Evolutionary conservation across 208 protist genomes (phyloP), one percentile per base, ranked within the genome.

Genomic region (Leishmania braziliensis): DNA sequence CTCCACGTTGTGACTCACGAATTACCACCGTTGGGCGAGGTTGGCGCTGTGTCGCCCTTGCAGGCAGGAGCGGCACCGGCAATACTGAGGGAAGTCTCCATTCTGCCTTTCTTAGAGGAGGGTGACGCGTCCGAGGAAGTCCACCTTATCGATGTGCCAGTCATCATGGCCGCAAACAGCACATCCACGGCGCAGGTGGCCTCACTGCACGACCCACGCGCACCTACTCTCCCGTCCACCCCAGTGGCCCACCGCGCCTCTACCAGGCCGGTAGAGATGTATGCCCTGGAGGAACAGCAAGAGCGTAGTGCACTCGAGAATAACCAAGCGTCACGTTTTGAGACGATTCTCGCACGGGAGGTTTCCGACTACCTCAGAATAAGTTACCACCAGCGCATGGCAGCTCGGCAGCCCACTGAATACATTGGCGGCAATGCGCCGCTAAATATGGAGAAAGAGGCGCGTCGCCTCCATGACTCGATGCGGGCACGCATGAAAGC

Each of bases 201-300:
- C 23, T 79, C 76, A 33, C 76, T n/a, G 76, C 54, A n/a, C 3
- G 62, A 71, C 26, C n/a, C 76, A 23, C 10, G 43, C 8, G 63
- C 76, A 33, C 76, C 76, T 12, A 62, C 60, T 29, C 26, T 72
- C 8, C 63, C 76, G 29, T 72, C 33, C 63, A 39, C 76, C 20
- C 48, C 76, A 43, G 48, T 79, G n/a, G 46, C 51, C 20, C 79
- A 78, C 5, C 56, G 70, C 26, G 73, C 53, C 33, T 5, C 86
- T 16, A 26, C 6, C 51, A 16, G 16, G n/a, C 1, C n/a, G 9
- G n/a, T 58, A 50, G 43, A 20, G 23, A 33, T 20, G 18, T 77
- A 56, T n/a, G 8, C 43, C 20, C 36, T 79, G 36, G 81, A 88
- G 36, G 90, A 91, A 75, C 54, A 84, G 63, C 50, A 75, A 43